Conservation (phyloP, 805 yeast genomes). For the Wickerhamomyces sydowiorum region DNA sequence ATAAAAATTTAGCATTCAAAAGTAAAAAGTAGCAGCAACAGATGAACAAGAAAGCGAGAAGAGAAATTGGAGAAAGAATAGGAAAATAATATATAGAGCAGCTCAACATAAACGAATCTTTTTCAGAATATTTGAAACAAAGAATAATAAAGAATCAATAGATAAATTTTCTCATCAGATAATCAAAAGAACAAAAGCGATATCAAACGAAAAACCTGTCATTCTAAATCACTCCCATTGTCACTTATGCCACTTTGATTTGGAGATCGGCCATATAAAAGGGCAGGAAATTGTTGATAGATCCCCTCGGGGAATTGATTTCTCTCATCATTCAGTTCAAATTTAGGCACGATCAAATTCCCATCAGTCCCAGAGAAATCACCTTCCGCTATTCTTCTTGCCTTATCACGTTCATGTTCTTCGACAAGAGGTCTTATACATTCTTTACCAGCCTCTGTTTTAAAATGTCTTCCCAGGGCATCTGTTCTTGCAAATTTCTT, state of each 20-base stretch:
- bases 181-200: not conserved
- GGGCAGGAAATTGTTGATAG: not conserved
- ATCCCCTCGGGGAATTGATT: not conserved
- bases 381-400: not conserved
- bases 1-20: not conserved
- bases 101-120: no score
- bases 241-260: constrained; percentile 1
- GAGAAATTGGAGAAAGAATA: not conserved
- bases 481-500: constrained; percentile 71
- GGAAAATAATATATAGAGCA: no score
- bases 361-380: not conserved
- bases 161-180: not conserved
- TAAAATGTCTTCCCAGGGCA: constrained; percentile 72
- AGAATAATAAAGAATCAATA: not conserved
- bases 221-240: constrained; percentile 1
- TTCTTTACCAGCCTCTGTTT: constrained; percentile 71
- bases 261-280: not conserved
- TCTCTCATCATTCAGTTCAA: not conserved
- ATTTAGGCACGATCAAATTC: not conserved
- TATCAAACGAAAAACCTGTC: not conserved
- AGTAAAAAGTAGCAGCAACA: not conserved
- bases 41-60: not conserved
- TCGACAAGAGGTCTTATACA: constrained; percentile 66
- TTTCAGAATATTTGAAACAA: no score
- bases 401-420: constrained; percentile 37